These are phyloP conservation scores for Huiozyma naganishii DNA, from an alignment of 805 yeast species.

Conservation along the genomic window DNA sequence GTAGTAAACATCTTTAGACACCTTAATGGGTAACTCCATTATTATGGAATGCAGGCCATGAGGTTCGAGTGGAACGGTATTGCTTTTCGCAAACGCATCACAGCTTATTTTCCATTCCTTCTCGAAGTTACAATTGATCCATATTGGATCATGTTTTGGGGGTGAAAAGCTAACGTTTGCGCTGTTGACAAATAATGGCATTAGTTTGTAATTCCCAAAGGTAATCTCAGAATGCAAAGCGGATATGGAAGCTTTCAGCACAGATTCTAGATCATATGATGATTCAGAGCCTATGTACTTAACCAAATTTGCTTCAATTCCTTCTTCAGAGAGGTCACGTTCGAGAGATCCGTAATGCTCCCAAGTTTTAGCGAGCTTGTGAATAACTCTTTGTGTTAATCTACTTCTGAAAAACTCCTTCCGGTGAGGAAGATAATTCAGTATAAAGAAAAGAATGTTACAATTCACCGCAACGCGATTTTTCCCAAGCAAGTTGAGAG, in stretches of 20 bases:
- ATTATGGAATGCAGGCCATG: constrained; percentile 6
- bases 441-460: not conserved
- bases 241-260: too few species aligned
- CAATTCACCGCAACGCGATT: too few species aligned
- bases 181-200: too few species aligned
- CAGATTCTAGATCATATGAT: too few species aligned
- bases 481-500: too few species aligned
- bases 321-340: not conserved
- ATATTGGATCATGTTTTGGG: not conserved
- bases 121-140: constrained; percentile 4
- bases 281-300: too few species aligned
- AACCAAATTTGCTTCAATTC: too few species aligned
- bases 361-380: not conserved
- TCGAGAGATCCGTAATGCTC: not conserved
- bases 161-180: too few species aligned
- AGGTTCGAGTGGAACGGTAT: constrained; percentile 4
- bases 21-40: constrained; percentile 5
- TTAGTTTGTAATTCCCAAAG: too few species aligned
- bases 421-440: not conserved
- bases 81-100: not conserved
- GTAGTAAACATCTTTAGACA: not conserved
- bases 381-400: not conserved
- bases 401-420: not conserved
- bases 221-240: too few species aligned
- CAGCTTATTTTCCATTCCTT: not conserved